phyloP scores from a whole-genome alignment of 176 grass and related monocot genomes.

The Leersia perrieri region DNA sequence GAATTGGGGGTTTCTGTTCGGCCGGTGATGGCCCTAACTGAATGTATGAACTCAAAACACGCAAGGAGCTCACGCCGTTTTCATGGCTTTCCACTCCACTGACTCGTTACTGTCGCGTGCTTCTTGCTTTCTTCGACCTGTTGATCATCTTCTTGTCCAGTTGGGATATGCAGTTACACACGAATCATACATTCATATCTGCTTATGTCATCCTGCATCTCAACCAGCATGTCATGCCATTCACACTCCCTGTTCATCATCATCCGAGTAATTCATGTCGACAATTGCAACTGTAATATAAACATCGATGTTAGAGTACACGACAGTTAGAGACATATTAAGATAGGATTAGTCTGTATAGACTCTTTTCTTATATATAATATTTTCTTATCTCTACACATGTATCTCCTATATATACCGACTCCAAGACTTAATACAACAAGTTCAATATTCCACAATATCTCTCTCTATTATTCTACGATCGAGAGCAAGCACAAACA shows the following conservation, averaged over 20 bases:
- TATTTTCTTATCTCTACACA: too few species aligned
- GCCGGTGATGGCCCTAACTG: constrained; percentile 1
- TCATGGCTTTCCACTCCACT: not conserved
- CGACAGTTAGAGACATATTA: too few species aligned
- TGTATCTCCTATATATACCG: too few species aligned
- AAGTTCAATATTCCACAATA: too few species aligned
- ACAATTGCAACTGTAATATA: constrained; percentile 7
- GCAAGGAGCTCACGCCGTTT: constrained; percentile 1
- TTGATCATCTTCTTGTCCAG: not conserved
- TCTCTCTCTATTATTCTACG: too few species aligned
- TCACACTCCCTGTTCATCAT: not conserved
- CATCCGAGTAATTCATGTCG: not conserved
- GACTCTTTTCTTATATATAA: too few species aligned
- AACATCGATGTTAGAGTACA: too few species aligned
- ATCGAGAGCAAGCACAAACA: too few species aligned
- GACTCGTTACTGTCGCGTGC: not conserved
- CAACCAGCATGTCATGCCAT: constrained; percentile 19
- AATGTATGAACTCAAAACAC: not conserved
- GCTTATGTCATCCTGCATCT: not conserved
- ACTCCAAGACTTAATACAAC: too few species aligned
- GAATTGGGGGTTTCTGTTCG: not conserved
- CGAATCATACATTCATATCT: not conserved
- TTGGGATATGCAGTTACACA: not conserved
- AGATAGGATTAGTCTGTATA: too few species aligned
- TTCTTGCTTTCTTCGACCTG: not conserved